phyloP scores from a whole-genome alignment of 495 filamentous ascomycete species.

The Aspergillus baeticus region DNA sequence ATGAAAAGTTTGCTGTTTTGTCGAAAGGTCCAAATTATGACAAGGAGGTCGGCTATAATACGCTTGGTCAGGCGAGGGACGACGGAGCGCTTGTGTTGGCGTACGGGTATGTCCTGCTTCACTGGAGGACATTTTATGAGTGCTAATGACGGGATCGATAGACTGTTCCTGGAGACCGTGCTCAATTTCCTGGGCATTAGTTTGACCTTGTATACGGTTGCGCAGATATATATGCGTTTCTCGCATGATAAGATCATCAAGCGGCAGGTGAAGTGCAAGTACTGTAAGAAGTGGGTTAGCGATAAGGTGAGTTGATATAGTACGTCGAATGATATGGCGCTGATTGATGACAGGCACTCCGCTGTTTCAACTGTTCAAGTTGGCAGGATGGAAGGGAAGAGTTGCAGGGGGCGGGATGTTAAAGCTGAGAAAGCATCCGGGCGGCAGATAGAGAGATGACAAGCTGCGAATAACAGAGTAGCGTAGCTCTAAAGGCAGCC shows the following conservation, averaged over 20 bases:
- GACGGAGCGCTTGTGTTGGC: conserved; percentile 73
- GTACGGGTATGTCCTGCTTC: conserved; percentile 55
- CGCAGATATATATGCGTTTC: conserved; percentile 61
- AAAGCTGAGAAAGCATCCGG: too few species aligned
- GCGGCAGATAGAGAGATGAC: too few species aligned
- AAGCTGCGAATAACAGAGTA: too few species aligned
- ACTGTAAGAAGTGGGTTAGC: conserved; percentile 67
- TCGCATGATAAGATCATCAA: conserved; percentile 69
- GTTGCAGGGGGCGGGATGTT: neutral
- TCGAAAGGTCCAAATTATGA: conserved; percentile 51
- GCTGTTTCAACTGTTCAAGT: conserved; percentile 72
- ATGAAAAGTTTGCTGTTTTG: conserved; percentile 72
- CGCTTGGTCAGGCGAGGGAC: conserved; percentile 60
- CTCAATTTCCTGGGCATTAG: conserved; percentile 67
- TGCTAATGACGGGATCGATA: conserved; percentile 18
- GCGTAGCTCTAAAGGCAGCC: too few species aligned
- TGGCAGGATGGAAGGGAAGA: conserved; percentile 80
- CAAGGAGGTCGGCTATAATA: conserved; percentile 59
- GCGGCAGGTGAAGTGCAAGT: conserved; percentile 65
- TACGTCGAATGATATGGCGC: too few species aligned
- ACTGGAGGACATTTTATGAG: neutral
- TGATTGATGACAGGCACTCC: conserved; percentile 43
- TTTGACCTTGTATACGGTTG: conserved; percentile 62
- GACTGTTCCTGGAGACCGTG: conserved; percentile 63
- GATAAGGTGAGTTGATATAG: conserved; percentile 50